These are phyloP conservation scores for Mangifera indica DNA, from an alignment of 345 rosid species.

Conservation along the genomic window DNA sequence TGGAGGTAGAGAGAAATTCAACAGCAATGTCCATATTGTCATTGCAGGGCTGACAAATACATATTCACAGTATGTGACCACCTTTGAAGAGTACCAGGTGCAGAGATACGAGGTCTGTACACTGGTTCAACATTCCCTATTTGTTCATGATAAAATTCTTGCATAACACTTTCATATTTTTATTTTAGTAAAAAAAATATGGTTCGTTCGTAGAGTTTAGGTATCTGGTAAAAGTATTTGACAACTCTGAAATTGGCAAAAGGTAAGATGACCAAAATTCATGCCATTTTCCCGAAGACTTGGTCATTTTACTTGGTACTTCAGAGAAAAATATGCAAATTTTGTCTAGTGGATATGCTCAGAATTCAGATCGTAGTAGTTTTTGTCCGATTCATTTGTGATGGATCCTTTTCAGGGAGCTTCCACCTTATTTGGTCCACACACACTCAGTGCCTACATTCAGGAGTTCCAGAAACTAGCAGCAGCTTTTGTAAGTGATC, in stretches of 20 bases:
- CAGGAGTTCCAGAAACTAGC: constrained; percentile 88
- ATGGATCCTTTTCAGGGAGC: constrained; percentile 55
- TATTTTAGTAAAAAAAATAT: neutral
- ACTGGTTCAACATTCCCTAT: neutral
- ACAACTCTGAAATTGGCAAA: neutral
- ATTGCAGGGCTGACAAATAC: constrained; percentile 70
- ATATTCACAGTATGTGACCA: constrained; percentile 70
- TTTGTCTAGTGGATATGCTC: neutral
- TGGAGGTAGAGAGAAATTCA: constrained; percentile 30
- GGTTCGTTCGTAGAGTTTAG: neutral
- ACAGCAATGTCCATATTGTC: constrained; percentile 47
- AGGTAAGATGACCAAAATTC: neutral
- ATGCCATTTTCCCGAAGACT: neutral
- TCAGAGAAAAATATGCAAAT: neutral
- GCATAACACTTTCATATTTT: neutral
- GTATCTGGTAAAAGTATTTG: neutral
- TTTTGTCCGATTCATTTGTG: neutral
- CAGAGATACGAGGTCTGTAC: constrained; percentile 69
- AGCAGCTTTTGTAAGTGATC: constrained; percentile 49
- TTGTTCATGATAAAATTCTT: neutral
- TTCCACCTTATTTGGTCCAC: constrained; percentile 82
- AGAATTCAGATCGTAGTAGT: neutral
- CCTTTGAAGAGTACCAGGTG: constrained; percentile 62
- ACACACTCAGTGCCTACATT: constrained; percentile 76
- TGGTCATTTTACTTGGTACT: neutral